A percentile compares a stretch with the other conserved stretches of the same genome.
phyloP scores from a whole-genome alignment of 176 grass and related monocot species.

The Dendrocalamus sinicus region DNA sequence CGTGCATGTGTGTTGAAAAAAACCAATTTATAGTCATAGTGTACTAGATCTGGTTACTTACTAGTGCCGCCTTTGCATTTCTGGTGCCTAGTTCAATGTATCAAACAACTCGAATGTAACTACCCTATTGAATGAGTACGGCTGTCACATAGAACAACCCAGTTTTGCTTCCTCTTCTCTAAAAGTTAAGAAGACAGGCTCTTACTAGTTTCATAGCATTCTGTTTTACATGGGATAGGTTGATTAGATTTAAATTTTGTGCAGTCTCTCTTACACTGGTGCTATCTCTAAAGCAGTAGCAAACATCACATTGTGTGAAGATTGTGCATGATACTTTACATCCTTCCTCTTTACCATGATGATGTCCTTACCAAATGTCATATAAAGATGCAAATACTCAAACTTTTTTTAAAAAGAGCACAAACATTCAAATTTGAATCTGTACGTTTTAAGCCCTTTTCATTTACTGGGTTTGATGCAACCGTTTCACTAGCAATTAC shows the following conservation, averaged over 20 bases:
- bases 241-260: constrained; percentile 23
- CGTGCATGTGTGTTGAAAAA: constrained; percentile 37
- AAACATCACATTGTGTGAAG: constrained; percentile 10
- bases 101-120: constrained; percentile 28
- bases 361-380: constrained; percentile 2
- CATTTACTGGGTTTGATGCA: constrained; percentile 28
- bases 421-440: constrained; percentile 41
- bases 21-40: constrained; percentile 33
- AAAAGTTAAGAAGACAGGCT: not conserved
- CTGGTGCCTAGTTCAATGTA: constrained; percentile 9
- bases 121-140: not conserved
- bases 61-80: constrained; percentile 37
- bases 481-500: constrained; percentile 17
- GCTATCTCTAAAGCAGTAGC: constrained; percentile 21
- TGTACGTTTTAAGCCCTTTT: not conserved
- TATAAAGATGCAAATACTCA: constrained; percentile 5
- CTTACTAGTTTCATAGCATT: constrained; percentile 1
- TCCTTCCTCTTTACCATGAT: constrained; percentile 22
- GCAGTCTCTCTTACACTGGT: not conserved
- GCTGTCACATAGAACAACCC: constrained; percentile 8
- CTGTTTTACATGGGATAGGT: constrained; percentile 34
- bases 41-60: constrained; percentile 46
- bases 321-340: constrained; percentile 15
- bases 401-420: not conserved
- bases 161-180: constrained; percentile 19